Evolutionary conservation across 352 stramenopile genomes (phyloP).

Genomic region (Peronospora belbahrii): DNA sequence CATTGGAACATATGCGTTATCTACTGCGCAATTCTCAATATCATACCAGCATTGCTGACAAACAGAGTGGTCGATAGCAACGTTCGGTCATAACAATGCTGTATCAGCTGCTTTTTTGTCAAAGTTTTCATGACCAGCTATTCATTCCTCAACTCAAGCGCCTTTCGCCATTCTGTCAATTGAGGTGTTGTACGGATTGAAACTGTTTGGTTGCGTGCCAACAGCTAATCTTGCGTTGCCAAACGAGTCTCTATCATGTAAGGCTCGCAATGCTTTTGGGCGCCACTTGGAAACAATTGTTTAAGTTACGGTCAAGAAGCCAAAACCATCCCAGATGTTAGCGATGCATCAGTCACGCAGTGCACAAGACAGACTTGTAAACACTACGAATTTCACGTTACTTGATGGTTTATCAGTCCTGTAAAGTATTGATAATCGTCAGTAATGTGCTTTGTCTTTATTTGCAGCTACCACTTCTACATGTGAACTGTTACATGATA

Average conservation of each 20-base stretch:
- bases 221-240: constrained; percentile 57
- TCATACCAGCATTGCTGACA: no score
- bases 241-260: constrained; percentile 48
- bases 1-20: no score
- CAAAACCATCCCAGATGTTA: constrained; percentile 40
- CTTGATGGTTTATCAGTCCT: no score
- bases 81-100: constrained; percentile 54
- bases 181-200: constrained; percentile 61
- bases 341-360: constrained; percentile 45
- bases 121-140: constrained; percentile 46
- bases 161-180: constrained; percentile 59
- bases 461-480: constrained; percentile 3
- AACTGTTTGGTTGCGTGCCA: constrained; percentile 58
- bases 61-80: constrained; percentile 52
- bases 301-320: constrained; percentile 36
- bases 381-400: no score
- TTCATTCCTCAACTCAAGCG: constrained; percentile 51
- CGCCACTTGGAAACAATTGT: constrained; percentile 39
- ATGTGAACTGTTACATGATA: neutral
- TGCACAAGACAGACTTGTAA: constrained; percentile 69
- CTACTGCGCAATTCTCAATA: no score
- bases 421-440: no score
- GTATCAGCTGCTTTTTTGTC: constrained; percentile 58
- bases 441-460: no score
- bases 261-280: constrained; percentile 52